Percentiles rank a stretch among this genome's conserved stretches.
Evolutionary conservation across 768 basidiomycete genomes (phyloP).

Genomic region (Hypsizygus marmoreus): DNA sequence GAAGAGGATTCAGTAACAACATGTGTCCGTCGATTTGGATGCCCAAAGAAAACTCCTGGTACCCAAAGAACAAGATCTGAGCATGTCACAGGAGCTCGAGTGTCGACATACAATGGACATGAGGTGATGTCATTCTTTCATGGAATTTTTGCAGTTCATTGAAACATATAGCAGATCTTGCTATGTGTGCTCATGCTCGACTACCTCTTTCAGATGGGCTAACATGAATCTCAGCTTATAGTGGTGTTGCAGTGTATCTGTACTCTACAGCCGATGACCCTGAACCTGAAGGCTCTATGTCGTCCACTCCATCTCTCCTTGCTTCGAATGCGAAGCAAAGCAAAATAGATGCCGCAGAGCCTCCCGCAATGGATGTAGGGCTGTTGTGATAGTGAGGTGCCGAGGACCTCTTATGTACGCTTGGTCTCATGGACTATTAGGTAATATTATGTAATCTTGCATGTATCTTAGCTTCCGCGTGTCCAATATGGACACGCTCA

Average conservation of each 20-base stretch:
- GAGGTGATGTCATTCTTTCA: conserved; percentile 49
- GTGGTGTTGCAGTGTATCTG: conserved; percentile 69
- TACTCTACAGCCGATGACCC: conserved; percentile 75
- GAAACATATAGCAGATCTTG: conserved; percentile 47
- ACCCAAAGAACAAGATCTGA: conserved; percentile 42
- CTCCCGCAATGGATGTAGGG: too few relatives aligned
- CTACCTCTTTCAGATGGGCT: not conserved
- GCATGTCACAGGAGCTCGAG: conserved; percentile 78
- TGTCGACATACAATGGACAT: conserved; percentile 71
- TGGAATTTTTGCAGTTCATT: not conserved
- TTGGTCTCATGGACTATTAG: too few relatives aligned
- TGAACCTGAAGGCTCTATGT: conserved; percentile 20
- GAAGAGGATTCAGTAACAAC: conserved; percentile 56
- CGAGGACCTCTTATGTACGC: too few relatives aligned
- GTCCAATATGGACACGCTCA: too few relatives aligned
- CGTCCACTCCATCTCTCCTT: conserved; percentile 25
- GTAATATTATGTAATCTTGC: too few relatives aligned
- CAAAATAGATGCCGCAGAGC: too few relatives aligned
- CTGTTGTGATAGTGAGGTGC: too few relatives aligned
- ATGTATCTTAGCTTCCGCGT: too few relatives aligned
- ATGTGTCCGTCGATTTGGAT: conserved; percentile 81
- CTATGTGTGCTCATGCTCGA: conserved; percentile 58
- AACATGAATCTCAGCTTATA: conserved; percentile 61
- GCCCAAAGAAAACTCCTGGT: conserved; percentile 26
- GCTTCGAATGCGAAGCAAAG: conserved; percentile 27